Base-by-base conservation (phyloP, 2,329 filamentous ascomycete genomes). In the Dothistroma septosporum region DNA sequence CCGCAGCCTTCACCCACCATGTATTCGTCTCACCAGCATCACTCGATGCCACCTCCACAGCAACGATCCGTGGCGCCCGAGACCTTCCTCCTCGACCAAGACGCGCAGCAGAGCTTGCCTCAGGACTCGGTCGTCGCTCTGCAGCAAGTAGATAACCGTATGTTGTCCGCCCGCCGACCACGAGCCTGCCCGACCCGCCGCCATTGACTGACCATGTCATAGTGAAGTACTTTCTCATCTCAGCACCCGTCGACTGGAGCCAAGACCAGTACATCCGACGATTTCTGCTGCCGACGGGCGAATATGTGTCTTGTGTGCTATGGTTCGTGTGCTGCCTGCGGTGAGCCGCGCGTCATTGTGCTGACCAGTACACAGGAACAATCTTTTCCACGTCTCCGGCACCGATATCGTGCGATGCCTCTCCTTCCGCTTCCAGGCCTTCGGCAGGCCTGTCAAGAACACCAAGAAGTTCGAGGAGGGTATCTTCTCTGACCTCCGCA, bases 211-310 rank as follows among this genome's bases (percentile, higher is more conserved):
- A 79, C 72, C 28, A 32, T 57, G 22, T 41, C 54, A 60, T 75
- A 96, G 92, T 99, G 73, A 99, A 99, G 85, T 99, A 97, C 80
- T 99, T 99, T 78, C 89, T 99, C 78, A 96, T 99, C 71, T 99
- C 94, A 49, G 94, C 94, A 46, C 94, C 94, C 41, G 94, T 97
- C 68, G 94, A 99, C 80, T 99, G 94, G 94, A 90, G 91, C 70
- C 88, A 88, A 54, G 93, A 97, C 73, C 93, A 97, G 79, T 95
- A 97, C 75, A 97, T 99, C 73, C 87, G 94, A 69, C 87, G 94
- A 69, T 99, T 97, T 75, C 84, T 99, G 63, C 83, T 99, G 62
- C 94, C 94, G 11, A 99, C 94, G 11, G 94, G 94, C 77, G 94
- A 99, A 85, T 97, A 99, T 74, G 92, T 99, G 65, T 97, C 94